Evolutionary conservation across 2,329 filamentous ascomycete genomes (phyloP), one percentile per base, ranked within the genome.

Genomic region (Lomentospora prolificans): DNA sequence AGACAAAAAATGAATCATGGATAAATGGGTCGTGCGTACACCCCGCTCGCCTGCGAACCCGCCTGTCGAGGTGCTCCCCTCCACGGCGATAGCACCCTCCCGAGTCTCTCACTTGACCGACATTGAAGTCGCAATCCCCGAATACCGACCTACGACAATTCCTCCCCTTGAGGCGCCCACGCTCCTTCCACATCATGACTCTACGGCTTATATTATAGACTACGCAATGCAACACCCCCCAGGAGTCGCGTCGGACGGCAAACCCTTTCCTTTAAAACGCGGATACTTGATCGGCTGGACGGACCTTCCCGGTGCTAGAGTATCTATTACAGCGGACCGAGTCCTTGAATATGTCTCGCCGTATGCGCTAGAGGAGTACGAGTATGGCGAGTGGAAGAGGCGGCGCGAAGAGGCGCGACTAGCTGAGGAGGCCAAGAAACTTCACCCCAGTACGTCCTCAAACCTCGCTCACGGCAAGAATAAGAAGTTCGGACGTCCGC

Each of bases 341-440:
- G 71, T 82, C 4, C 69, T 78, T 10, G 75, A 84, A 30, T 85
- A 82, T 59, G 80, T 85, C 6, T 83, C 81, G 0, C 76, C 77
- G 2, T 68, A 71, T 9, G 73, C 71, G 8, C 61, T 83, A 3
- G 82, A 86, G 63, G 72, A 80, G 0, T 86, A 75, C 70, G 81
- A 84, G 59, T 75, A 72, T 55, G 64, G 69, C 2, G 66, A 71
- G 12, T 71, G 73, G 52, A 67, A 75, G 22, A 68, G 72, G 56
- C 65, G 72, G 19, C 74, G 77, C n/a, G 63, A 69, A 50, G 69
- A 73, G 39, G 67, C 69, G 60, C 36, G 41, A 31, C 17, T 39
- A 36, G 12, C 27, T 50, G 54, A 56, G 19, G 27, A 57, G 44
- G 55, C 27, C 24, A 22, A 17, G 41, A 36, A 46, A 53, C 22